Evolutionary conservation across 345 rosid genomes (phyloP).

Genomic region (Clausena lansium): DNA sequence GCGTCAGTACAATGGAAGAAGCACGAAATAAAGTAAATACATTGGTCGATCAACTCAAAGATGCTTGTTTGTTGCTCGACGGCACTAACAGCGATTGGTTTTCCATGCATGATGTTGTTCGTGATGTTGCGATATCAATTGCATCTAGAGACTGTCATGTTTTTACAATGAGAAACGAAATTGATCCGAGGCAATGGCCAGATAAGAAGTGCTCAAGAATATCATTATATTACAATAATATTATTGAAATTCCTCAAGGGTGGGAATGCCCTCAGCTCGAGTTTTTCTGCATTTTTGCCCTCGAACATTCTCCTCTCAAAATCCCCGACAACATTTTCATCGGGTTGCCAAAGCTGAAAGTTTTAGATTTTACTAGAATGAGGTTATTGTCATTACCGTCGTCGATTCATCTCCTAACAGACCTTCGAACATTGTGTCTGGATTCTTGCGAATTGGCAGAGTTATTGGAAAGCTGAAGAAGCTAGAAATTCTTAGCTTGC

Average conservation of each 20-base stretch:
- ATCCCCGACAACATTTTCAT: neutral
- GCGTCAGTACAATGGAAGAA: neutral
- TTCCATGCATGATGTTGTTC: no score
- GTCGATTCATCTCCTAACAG: conserved; percentile 2
- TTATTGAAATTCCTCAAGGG: neutral
- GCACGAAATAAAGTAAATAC: conserved; percentile 4
- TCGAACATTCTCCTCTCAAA: accelerated
- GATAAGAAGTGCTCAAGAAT: neutral
- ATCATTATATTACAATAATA: neutral
- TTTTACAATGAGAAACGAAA: neutral
- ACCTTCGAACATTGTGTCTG: conserved; percentile 7
- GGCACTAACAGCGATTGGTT: accelerated
- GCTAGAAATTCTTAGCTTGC: conserved; percentile 19
- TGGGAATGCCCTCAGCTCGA: neutral
- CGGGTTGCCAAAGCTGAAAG: neutral
- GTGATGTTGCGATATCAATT: neutral
- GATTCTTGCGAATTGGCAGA: neutral
- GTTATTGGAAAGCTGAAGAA: conserved; percentile 13
- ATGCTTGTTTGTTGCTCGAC: conserved; percentile 17
- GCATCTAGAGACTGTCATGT: neutral
- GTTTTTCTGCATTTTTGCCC: accelerated
- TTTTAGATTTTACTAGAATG: neutral
- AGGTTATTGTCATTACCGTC: neutral
- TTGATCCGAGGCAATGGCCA: neutral
- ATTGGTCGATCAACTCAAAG: conserved; percentile 11